Evolutionary conservation across 208 protist species (phyloP).

Genomic region (Tritrichomonas musculus): DNA sequence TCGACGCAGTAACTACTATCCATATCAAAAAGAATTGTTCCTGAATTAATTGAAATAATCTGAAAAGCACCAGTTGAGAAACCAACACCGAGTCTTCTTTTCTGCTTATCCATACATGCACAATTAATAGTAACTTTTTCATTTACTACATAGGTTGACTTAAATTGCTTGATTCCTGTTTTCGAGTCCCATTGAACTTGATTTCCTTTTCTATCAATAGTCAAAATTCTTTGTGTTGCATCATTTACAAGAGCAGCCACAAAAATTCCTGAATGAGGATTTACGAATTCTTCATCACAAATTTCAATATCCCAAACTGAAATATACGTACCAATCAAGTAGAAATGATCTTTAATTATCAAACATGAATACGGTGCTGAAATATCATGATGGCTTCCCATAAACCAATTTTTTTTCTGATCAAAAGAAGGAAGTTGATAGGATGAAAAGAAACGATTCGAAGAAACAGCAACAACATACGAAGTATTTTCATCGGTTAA

Average conservation of each 20-base stretch:
- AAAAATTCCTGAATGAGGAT: not conserved
- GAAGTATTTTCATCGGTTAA: not conserved
- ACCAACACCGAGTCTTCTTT: not conserved
- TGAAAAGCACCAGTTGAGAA: not conserved
- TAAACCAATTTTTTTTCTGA: not conserved
- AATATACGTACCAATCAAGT: not conserved
- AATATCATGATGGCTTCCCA: not conserved
- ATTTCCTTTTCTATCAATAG: not conserved
- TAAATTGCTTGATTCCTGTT: not conserved
- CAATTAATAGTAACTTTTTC: not conserved
- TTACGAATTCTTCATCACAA: not conserved
- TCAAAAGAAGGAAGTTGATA: not conserved
- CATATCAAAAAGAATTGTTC: not conserved
- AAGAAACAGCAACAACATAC: not conserved
- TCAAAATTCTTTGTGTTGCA: not conserved
- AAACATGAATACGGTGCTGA: not conserved
- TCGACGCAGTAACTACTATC: not conserved
- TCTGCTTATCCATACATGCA: not conserved
- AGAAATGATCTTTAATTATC: not conserved
- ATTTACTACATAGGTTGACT: not conserved
- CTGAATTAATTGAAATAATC: not conserved
- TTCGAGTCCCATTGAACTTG: not conserved
- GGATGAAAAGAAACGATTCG: not conserved
- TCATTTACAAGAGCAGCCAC: not conserved
- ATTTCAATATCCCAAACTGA: not conserved